A percentile compares a stretch with the other conserved stretches of the same genome.
Conservation (phyloP, 495 filamentous ascomycete genomes). For the Penicillium verhagenii region DNA sequence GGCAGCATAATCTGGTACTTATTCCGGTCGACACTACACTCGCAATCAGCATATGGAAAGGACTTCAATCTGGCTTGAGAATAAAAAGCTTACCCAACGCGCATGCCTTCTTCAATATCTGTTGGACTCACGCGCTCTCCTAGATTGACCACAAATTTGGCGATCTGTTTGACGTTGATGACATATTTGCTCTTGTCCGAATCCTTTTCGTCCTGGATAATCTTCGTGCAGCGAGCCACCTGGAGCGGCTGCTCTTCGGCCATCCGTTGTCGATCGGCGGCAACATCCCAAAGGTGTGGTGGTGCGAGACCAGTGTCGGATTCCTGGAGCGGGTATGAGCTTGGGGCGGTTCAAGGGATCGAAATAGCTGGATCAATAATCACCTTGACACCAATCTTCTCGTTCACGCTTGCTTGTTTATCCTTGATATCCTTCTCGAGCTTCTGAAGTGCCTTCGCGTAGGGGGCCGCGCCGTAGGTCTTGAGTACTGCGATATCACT, state of each 20-base stretch:
- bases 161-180: conserved; percentile 99
- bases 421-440: conserved; percentile 99
- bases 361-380: conserved; percentile 12
- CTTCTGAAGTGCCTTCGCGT: conserved; percentile 87
- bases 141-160: conserved; percentile 98
- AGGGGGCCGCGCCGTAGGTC: conserved; percentile 96
- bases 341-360: conserved; percentile 6
- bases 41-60: conserved; percentile 12
- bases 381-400: conserved; percentile 89
- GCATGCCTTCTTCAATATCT: conserved; percentile 99
- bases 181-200: conserved; percentile 99
- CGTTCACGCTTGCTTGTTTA: conserved; percentile 91
- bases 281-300: conserved; percentile 98
- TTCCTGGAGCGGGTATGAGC: conserved; percentile 59
- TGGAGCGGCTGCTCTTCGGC: conserved; percentile 96
- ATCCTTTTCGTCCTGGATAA: conserved; percentile 96
- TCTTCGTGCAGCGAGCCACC: conserved; percentile 98
- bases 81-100: conserved; percentile 68
- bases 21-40: conserved; percentile 81
- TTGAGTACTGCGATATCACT: conserved; percentile 99
- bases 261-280: conserved; percentile 97
- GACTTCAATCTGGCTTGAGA: neutral
- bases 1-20: conserved; percentile 98
- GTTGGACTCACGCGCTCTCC: conserved; percentile 96
- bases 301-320: conserved; percentile 97